Evolutionary conservation across 2,329 filamentous ascomycete genomes (phyloP).

Genomic region (Phialemonium atrogriseum): DNA sequence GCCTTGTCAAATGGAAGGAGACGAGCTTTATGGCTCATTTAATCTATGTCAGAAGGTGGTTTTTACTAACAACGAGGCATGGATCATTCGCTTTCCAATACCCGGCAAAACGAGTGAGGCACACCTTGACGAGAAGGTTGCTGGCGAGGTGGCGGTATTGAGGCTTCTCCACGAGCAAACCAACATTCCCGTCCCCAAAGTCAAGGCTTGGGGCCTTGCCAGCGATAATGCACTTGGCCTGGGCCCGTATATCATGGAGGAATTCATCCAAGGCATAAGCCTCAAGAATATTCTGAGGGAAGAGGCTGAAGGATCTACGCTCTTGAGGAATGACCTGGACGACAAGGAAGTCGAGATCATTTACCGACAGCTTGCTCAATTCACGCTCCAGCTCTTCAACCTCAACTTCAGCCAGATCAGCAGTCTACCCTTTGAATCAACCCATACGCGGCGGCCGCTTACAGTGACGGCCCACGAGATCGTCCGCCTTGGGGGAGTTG

Average conservation of each 20-base stretch:
- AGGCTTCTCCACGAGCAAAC: slow-evolving; percentile 4
- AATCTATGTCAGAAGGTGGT: not conserved
- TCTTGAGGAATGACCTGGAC: not conserved
- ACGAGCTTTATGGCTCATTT: not conserved
- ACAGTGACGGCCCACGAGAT: not conserved
- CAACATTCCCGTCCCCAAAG: slow-evolving; percentile 5
- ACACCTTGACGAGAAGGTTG: slow-evolving; percentile 2
- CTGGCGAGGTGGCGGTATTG: slow-evolving; percentile 7
- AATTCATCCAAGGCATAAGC: not conserved
- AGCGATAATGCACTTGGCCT: not conserved
- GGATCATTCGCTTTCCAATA: not conserved
- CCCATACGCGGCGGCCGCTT: not conserved
- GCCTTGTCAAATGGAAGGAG: too few species aligned
- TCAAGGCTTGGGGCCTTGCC: slow-evolving; percentile 3
- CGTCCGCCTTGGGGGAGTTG: not conserved
- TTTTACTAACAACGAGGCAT: not conserved
- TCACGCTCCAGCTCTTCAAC: not conserved
- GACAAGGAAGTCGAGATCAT: not conserved
- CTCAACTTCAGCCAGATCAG: not conserved
- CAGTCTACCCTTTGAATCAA: too few species aligned
- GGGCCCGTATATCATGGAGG: not conserved
- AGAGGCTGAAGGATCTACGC: too few species aligned
- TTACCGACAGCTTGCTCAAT: not conserved
- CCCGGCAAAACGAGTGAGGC: not conserved
- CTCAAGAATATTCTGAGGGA: not conserved